Evolutionary conservation across 148 eudicot species (phyloP).

Genomic region (Dysphania ambrosioides): DNA sequence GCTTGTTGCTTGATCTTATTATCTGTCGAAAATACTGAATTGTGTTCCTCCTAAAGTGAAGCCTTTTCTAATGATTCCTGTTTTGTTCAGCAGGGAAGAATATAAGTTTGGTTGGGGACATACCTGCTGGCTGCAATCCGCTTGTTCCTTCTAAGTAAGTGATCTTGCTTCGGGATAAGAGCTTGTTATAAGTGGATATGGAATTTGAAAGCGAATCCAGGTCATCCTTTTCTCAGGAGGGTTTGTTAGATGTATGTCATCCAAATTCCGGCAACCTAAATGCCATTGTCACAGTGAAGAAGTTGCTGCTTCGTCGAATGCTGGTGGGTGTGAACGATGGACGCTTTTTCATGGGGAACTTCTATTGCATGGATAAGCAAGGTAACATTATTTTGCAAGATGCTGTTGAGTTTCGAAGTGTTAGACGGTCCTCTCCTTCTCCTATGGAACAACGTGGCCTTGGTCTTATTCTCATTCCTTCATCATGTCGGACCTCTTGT

Average conservation of each 20-base stretch:
- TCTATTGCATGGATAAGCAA: constrained; percentile 86
- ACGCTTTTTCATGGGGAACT: constrained; percentile 73
- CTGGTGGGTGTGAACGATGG: constrained; percentile 77
- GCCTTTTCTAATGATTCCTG: background rate
- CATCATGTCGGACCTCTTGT: constrained; percentile 68
- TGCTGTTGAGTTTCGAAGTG: constrained; percentile 74
- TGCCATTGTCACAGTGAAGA: constrained; percentile 44
- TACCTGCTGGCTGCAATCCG: background rate
- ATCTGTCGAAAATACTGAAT: too few relatives aligned
- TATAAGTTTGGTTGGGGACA: background rate
- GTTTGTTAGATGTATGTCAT: constrained; percentile 18
- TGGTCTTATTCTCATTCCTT: constrained; percentile 85
- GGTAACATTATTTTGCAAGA: constrained; percentile 95
- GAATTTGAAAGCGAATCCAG: constrained; percentile 26
- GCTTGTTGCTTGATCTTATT: background rate
- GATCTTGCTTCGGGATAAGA: background rate
- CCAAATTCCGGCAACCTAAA: constrained; percentile 23
- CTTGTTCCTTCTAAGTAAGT: background rate
- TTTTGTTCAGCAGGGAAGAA: background rate
- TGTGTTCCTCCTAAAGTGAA: too few relatives aligned
- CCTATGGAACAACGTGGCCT: constrained; percentile 84
- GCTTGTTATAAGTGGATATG: constrained; percentile 28
- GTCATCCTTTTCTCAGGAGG: constrained; percentile 21
- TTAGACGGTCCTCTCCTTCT: constrained; percentile 60
- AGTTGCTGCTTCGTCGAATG: constrained; percentile 61